Conservation (phyloP, 1,284 basidiomycete species). For the Microbotryum silenes-acaulis region DNA sequence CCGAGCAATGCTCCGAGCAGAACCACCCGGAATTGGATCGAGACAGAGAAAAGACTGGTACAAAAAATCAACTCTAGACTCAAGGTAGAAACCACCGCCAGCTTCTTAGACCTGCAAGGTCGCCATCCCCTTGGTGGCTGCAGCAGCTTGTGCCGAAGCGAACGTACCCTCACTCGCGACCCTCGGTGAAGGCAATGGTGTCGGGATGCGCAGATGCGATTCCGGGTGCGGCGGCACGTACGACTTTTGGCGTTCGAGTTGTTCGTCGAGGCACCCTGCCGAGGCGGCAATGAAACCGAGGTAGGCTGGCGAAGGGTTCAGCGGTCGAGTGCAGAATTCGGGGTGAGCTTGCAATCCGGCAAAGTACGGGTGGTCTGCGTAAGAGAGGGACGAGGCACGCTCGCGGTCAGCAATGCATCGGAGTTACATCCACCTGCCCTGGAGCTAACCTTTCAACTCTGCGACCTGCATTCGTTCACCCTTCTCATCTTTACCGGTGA, state of each 20-base stretch:
- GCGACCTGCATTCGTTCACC: slow-evolving; percentile 97
- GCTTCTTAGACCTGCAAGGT: too few relatives aligned
- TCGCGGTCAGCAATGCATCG: not conserved
- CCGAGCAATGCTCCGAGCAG: too few relatives aligned
- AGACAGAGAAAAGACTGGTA: too few relatives aligned
- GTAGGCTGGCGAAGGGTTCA: slow-evolving; percentile 97
- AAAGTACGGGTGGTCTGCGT: slow-evolving; percentile 84
- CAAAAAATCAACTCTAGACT: too few relatives aligned
- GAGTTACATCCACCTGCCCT: too few relatives aligned
- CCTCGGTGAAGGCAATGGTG: too few relatives aligned
- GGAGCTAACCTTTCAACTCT: slow-evolving; percentile 65
- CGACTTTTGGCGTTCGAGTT: slow-evolving; percentile 58
- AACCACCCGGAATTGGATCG: too few relatives aligned
- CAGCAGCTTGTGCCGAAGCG: too few relatives aligned
- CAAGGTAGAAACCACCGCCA: too few relatives aligned
- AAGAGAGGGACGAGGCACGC: not conserved
- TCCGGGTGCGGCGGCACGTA: slow-evolving; percentile 46
- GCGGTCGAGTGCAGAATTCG: slow-evolving; percentile 95
- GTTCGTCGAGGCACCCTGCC: slow-evolving; percentile 66
- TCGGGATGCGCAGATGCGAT: slow-evolving; percentile 24
- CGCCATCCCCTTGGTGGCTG: too few relatives aligned
- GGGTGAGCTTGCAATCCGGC: slow-evolving; percentile 94
- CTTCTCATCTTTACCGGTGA: slow-evolving; percentile 88
- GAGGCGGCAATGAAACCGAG: slow-evolving; percentile 90
- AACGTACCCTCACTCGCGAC: too few relatives aligned